These are phyloP conservation scores for Argentina anserina DNA, from an alignment of 306 rosid genomes.

Conservation along the genomic window DNA sequence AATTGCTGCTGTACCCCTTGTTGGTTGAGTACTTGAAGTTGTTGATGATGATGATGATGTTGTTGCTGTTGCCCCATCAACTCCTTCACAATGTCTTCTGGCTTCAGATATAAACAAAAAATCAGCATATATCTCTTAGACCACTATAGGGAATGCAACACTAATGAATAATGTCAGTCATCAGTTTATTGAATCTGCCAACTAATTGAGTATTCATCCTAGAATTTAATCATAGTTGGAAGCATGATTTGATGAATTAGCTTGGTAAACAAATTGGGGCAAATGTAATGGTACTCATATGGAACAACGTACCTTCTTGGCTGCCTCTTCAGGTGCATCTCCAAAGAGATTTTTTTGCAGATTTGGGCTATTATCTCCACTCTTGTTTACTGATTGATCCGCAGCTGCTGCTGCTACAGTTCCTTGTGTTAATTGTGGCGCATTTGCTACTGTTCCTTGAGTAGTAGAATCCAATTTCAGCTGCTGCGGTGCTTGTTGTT, in stretches of 20 bases:
- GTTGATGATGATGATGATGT: not conserved
- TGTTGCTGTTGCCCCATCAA: constrained; percentile 34
- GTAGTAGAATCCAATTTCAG: not conserved
- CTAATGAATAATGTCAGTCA: not conserved
- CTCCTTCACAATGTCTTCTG: constrained; percentile 56
- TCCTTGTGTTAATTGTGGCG: not conserved
- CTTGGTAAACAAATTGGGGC: too few species aligned
- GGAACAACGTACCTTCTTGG: constrained; percentile 38
- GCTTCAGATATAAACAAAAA: constrained; percentile 38
- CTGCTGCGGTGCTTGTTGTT: constrained; percentile 9
- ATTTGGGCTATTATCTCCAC: not conserved
- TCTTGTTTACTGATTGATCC: constrained; percentile 11
- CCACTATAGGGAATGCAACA: not conserved
- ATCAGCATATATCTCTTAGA: constrained; percentile 17
- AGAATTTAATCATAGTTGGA: not conserved
- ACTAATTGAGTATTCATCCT: not conserved
- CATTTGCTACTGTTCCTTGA: not conserved
- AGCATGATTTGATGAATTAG: not conserved
- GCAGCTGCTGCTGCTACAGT: not conserved
- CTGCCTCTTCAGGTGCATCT: constrained; percentile 27
- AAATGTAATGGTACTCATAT: not conserved
- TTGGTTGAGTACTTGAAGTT: not conserved
- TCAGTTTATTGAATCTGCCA: not conserved
- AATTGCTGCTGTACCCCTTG: constrained; percentile 11
- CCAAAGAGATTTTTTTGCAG: constrained; percentile 20